Evolutionary conservation across 805 yeast genomes (phyloP).

Genomic region (Pichia scutulata): DNA sequence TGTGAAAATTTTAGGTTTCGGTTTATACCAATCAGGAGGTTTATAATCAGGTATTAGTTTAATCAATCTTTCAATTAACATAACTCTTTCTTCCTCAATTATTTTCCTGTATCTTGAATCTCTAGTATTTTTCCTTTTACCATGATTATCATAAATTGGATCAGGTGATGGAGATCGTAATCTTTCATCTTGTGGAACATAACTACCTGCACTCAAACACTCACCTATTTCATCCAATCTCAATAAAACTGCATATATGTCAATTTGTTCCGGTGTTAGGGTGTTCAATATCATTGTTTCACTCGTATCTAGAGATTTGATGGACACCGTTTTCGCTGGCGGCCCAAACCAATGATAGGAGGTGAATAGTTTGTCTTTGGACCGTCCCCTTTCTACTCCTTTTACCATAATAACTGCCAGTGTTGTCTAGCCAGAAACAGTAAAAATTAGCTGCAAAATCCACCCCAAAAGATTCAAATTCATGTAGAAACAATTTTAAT

Average conservation of each 20-base stretch:
- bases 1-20: slow-evolving; percentile 49
- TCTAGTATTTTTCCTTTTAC: slow-evolving; percentile 80
- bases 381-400: background rate
- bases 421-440: too few relatives aligned
- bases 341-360: slow-evolving; percentile 14
- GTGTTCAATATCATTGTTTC: slow-evolving; percentile 19
- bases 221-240: background rate
- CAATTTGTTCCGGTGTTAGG: slow-evolving; percentile 70
- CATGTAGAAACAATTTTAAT: too few relatives aligned
- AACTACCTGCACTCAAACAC: background rate
- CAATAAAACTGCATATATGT: slow-evolving; percentile 52
- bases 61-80: slow-evolving; percentile 67
- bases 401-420: background rate
- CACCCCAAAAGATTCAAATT: too few relatives aligned
- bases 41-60: slow-evolving; percentile 64
- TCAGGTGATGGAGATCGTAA: slow-evolving; percentile 80
- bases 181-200: slow-evolving; percentile 41
- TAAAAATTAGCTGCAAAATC: too few relatives aligned
- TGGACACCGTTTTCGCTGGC: slow-evolving; percentile 7
- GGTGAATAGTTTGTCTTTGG: background rate
- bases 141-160: slow-evolving; percentile 77
- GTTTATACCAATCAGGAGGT: slow-evolving; percentile 71
- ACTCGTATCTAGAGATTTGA: slow-evolving; percentile 12
- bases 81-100: slow-evolving; percentile 73
- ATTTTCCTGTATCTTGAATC: slow-evolving; percentile 55